Evolutionary conservation across 306 rosid species (phyloP).

Genomic region (Luffa aegyptiaca): DNA sequence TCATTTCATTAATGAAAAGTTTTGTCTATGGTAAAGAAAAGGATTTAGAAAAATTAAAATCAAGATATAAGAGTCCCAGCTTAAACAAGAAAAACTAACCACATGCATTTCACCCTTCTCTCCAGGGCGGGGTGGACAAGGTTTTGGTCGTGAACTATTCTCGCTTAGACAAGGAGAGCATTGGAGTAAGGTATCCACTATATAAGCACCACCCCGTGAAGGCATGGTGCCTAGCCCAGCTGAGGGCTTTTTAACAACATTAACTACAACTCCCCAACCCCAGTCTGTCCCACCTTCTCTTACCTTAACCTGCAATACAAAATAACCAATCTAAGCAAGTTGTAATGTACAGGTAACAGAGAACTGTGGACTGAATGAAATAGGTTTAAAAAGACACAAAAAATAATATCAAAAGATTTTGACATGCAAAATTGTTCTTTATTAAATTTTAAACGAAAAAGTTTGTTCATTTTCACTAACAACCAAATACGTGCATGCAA

Average conservation of each 20-base stretch:
- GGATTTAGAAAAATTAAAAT: neutral
- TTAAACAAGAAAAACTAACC: constrained; percentile 39
- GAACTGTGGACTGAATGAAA: neutral
- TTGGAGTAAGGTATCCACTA: constrained; percentile 86
- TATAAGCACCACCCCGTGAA: constrained; percentile 57
- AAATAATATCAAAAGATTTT: neutral
- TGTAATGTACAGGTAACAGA: neutral
- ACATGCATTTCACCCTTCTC: constrained; percentile 99
- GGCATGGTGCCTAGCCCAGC: constrained; percentile 20
- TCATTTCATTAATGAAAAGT: too few species aligned
- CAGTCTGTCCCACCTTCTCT: constrained; percentile 98
- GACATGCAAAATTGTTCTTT: neutral
- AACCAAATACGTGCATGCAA: neutral
- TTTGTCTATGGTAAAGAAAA: too few species aligned
- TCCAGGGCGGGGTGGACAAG: constrained; percentile 90
- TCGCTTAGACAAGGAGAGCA: constrained; percentile 82
- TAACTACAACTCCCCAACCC: constrained; percentile 99
- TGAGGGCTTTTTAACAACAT: constrained; percentile 81
- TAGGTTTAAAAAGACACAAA: neutral
- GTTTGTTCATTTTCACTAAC: neutral
- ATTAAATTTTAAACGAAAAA: neutral
- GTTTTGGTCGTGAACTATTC: constrained; percentile 73
- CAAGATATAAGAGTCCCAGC: neutral
- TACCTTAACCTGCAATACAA: constrained; percentile 51
- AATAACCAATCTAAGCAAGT: neutral